Base-by-base conservation (phyloP, 208 protist genomes). In the Porcisia deanei region DNA sequence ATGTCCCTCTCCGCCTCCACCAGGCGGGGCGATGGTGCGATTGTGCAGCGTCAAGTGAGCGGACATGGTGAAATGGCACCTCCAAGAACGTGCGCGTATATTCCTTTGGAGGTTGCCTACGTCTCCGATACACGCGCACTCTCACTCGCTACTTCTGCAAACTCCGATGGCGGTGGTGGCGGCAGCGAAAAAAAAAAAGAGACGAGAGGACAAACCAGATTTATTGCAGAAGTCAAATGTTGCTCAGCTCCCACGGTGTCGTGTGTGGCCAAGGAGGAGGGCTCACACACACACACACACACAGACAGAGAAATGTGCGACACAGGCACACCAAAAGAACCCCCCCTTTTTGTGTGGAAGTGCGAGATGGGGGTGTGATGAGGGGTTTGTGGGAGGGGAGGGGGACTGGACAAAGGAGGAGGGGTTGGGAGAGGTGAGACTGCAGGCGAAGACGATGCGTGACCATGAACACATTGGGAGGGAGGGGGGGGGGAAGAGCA, bases 1-100 rank as follows among this genome's bases (percentile, higher is more conserved):
- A 30, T 73, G 30, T 59, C 34, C 53, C 22, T 39, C 53, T 3
- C 5, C 45, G 25, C 54, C 66, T 10, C 66, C 39, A 43, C 22
- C 30, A 10, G 6, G 9, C 12, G 39, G 9, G 8, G 2, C 66
- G 18, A 30, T 55, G 66, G 20, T 71, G 43, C 66, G 66, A 34
- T 41, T 55, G 66, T 71, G 66, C 66, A 71, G 22, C 25, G 41
- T 18, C 49, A 57, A 55, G 66, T 43, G 20, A n/a, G 43, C 43
- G 30, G 66, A n/a, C 16, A 39, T 20, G 25, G 66, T 30, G 30
- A 30, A 30, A 30, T 30, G 30, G 30, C 30, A 30, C 0, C 30
- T 30, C 30, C 30, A 30, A 30, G 30, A 30, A 30, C 30, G 30
- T 30, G 30, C 30, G 30, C 30, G 30, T 30, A 30, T 30, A 30